These are phyloP conservation scores for Mycena olivaceomarginata DNA, from an alignment of 768 basidiomycete genomes.

Conservation along the genomic window DNA sequence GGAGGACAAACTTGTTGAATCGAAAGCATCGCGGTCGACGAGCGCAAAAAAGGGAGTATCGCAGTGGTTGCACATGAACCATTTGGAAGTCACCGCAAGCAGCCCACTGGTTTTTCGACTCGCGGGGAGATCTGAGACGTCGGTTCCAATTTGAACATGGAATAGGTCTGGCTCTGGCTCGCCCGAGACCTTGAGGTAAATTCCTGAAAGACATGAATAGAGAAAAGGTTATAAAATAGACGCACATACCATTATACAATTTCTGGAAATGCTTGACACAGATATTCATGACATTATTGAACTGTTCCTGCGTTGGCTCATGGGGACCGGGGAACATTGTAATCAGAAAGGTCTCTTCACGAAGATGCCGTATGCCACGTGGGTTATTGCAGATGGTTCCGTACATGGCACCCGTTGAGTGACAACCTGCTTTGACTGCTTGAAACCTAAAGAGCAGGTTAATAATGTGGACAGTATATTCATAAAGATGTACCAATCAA, in stretches of 20 bases:
- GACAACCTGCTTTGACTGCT: slow-evolving; percentile 36
- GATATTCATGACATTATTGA: slow-evolving; percentile 38
- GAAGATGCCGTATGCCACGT: slow-evolving; percentile 41
- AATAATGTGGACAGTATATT: neutral
- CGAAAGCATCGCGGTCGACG: too few relatives aligned
- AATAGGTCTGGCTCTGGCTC: too few relatives aligned
- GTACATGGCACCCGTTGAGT: slow-evolving; percentile 52
- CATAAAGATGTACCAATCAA: slow-evolving; percentile 46
- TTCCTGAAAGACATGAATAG: too few relatives aligned
- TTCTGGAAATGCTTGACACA: slow-evolving; percentile 32
- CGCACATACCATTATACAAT: slow-evolving; percentile 35
- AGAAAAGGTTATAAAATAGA: too few relatives aligned
- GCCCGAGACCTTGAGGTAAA: too few relatives aligned
- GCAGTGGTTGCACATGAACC: slow-evolving; percentile 17
- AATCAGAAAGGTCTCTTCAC: slow-evolving; percentile 48
- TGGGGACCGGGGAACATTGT: slow-evolving; percentile 47
- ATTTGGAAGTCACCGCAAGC: slow-evolving; percentile 8
- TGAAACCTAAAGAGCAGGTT: slow-evolving; percentile 44
- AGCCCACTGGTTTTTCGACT: too few relatives aligned
- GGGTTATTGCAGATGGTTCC: slow-evolving; percentile 46
- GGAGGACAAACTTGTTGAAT: too few relatives aligned
- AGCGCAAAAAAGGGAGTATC: slow-evolving; percentile 1
- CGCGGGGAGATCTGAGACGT: too few relatives aligned
- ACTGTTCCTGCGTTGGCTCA: slow-evolving; percentile 42
- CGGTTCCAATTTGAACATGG: too few relatives aligned